Conservation (phyloP, 306 rosid species). For the Cucumis cinereus region DNA sequence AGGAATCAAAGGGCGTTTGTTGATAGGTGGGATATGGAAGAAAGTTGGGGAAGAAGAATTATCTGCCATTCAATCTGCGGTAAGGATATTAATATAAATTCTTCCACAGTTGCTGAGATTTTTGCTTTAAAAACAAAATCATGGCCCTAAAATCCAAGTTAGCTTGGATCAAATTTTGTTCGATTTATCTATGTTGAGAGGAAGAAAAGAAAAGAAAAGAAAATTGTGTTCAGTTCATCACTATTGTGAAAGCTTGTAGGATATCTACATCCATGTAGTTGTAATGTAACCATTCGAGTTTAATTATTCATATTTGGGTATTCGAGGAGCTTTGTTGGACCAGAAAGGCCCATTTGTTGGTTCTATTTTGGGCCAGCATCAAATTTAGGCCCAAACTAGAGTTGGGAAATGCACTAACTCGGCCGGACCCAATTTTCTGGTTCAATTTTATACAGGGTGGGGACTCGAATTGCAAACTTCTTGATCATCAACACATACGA, state of each 20-base stretch:
- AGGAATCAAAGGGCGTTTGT: constrained; percentile 27
- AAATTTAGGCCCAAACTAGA: neutral
- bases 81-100: constrained; percentile 41
- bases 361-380: neutral
- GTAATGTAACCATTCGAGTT: neutral
- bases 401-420: neutral
- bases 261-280: neutral
- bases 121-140: neutral
- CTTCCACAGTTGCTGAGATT: neutral
- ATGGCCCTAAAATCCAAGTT: neutral
- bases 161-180: constrained; percentile 2
- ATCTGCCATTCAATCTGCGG: constrained; percentile 39
- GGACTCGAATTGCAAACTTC: no score
- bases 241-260: neutral
- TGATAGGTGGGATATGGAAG: constrained; percentile 54
- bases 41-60: constrained; percentile 48
- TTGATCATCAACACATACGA: no score
- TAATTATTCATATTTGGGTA: neutral
- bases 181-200: neutral
- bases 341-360: neutral
- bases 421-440: neutral
- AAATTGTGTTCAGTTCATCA: neutral
- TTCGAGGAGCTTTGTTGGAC: neutral
- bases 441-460: neutral
- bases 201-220: no score